Conservation (phyloP, 2,329 filamentous ascomycete species). For the Beauveria medogensis region DNA sequence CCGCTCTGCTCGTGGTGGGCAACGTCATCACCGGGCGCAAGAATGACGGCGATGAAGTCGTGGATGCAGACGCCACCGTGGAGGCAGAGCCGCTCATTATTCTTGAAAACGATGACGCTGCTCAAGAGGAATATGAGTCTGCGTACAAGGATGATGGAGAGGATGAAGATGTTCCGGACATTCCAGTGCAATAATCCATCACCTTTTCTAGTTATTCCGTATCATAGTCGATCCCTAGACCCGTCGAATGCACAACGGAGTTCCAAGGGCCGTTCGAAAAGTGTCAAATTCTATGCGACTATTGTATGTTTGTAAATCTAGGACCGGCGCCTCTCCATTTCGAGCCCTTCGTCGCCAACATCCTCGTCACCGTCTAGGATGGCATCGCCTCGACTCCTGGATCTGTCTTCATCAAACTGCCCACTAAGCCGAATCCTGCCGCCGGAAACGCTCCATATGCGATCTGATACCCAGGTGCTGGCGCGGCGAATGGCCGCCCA, state of each 20-base stretch:
- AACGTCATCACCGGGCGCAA: slow-evolving; percentile 71
- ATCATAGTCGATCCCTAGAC: neutral
- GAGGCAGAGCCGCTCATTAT: slow-evolving; percentile 1
- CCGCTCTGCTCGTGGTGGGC: slow-evolving; percentile 61
- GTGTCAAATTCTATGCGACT: neutral
- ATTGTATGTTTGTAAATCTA: neutral
- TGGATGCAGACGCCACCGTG: neutral
- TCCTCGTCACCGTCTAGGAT: slow-evolving; percentile 38
- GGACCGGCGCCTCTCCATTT: slow-evolving; percentile 31
- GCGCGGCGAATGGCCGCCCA: slow-evolving; percentile 50
- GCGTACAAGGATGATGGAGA: slow-evolving; percentile 18
- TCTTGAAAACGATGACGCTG: slow-evolving; percentile 9
- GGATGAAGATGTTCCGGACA: slow-evolving; percentile 27
- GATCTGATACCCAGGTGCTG: slow-evolving; percentile 51
- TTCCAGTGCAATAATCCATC: slow-evolving; percentile 12
- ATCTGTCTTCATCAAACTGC: slow-evolving; percentile 27
- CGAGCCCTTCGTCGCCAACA: slow-evolving; percentile 32
- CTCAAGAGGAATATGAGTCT: slow-evolving; percentile 13
- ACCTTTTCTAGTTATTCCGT: neutral
- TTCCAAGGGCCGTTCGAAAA: neutral
- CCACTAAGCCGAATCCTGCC: slow-evolving; percentile 48
- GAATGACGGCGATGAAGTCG: slow-evolving; percentile 39
- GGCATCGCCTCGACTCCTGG: slow-evolving; percentile 35
- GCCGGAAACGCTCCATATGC: slow-evolving; percentile 43
- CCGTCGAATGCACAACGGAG: no score